These are phyloP conservation scores for Fragaria iinumae DNA, from an alignment of 306 rosid species.

Conservation along the genomic window DNA sequence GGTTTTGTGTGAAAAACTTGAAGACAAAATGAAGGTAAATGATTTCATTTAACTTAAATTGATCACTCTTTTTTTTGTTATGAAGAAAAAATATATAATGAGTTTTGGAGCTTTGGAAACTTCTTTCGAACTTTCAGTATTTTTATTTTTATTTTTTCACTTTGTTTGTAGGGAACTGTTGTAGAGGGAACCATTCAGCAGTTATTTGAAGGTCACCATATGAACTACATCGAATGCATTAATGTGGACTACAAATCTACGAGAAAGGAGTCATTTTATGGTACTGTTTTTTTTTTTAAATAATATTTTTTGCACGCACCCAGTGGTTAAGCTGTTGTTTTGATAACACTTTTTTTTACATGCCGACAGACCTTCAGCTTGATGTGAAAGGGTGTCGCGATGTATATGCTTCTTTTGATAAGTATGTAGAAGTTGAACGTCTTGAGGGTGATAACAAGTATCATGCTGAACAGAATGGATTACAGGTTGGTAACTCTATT, in stretches of 20 bases:
- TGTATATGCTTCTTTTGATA: constrained; percentile 96
- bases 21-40: constrained; percentile 85
- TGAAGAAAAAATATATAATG: not conserved
- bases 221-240: constrained; percentile 98
- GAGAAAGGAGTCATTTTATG: constrained; percentile 97
- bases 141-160: not conserved
- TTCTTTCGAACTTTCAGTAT: not conserved
- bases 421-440: constrained; percentile 96
- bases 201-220: constrained; percentile 97
- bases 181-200: constrained; percentile 99
- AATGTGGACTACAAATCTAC: constrained; percentile 99
- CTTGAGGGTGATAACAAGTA: constrained; percentile 98
- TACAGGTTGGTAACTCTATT: constrained; percentile 52
- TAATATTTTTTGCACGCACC: not conserved
- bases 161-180: constrained; percentile 72
- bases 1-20: constrained; percentile 84
- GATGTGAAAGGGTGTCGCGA: constrained; percentile 98
- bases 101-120: not conserved
- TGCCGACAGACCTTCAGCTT: constrained; percentile 84
- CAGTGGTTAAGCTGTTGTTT: constrained; percentile 4
- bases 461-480: constrained; percentile 92
- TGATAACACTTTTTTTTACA: not conserved
- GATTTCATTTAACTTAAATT: not conserved
- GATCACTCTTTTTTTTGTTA: not conserved
- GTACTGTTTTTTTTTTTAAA: constrained; percentile 28